Percentiles rank a stretch among this genome's conserved stretches.
These are phyloP conservation scores for Phytophthora podocarpi DNA, from an alignment of 352 stramenopile species.

Conservation along the genomic window DNA sequence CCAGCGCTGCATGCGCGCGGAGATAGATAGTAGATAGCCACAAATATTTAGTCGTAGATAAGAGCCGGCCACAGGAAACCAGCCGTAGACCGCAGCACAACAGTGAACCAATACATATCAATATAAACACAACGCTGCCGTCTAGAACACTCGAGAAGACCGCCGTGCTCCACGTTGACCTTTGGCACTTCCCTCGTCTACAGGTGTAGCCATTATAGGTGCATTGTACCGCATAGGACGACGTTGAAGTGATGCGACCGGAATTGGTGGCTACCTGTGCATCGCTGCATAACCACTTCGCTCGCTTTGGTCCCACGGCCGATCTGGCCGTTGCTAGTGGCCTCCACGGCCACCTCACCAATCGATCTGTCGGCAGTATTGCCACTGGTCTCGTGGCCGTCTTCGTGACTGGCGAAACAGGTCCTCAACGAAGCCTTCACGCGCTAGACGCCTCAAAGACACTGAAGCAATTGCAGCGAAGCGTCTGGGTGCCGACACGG, in stretches of 20 bases:
- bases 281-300: too few species aligned
- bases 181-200: constrained; percentile 20
- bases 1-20: constrained; percentile 1
- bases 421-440: neutral
- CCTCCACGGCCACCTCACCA: too few species aligned
- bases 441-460: neutral
- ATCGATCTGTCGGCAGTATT: neutral
- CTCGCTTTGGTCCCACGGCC: neutral
- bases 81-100: constrained; percentile 8
- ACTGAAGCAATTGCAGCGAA: neutral
- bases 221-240: constrained; percentile 10
- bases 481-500: neutral
- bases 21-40: constrained; percentile 28
- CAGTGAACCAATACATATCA: constrained; percentile 2
- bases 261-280: too few species aligned
- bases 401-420: too few species aligned
- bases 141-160: constrained; percentile 11
- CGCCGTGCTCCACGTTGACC: too few species aligned
- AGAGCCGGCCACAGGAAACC: constrained; percentile 18
- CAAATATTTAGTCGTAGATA: constrained; percentile 32
- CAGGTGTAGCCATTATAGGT: constrained; percentile 3
- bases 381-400: too few species aligned
- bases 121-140: constrained; percentile 21
- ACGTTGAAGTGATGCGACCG: too few species aligned
- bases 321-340: neutral